Evolutionary conservation across 1,284 basidiomycete genomes (phyloP).

Genomic region (Prillingera fragicola): DNA sequence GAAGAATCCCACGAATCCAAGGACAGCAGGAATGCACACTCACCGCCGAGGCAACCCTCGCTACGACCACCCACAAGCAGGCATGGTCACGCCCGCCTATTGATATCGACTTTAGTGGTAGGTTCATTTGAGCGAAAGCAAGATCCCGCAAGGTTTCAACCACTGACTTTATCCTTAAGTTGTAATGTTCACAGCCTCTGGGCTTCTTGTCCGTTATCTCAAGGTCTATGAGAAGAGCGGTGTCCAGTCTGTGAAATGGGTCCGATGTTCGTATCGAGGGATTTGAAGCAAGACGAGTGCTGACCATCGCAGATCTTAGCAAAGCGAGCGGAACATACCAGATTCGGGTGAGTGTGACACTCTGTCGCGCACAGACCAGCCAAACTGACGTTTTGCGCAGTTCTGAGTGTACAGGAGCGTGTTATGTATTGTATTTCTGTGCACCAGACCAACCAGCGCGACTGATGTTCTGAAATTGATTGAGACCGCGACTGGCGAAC

Average conservation of each 20-base stretch:
- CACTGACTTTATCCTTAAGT: constrained; percentile 56
- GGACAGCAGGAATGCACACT: constrained; percentile 87
- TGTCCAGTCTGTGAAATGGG: constrained; percentile 90
- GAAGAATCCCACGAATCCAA: constrained; percentile 82
- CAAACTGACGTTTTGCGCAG: too few species aligned
- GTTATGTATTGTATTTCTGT: too few species aligned
- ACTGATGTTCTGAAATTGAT: too few species aligned
- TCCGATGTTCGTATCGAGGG: too few species aligned
- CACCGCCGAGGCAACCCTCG: constrained; percentile 73
- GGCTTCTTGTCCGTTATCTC: constrained; percentile 89
- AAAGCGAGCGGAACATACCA: constrained; percentile 83
- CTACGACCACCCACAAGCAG: constrained; percentile 81
- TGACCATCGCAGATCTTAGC: too few species aligned
- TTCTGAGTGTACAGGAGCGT: too few species aligned
- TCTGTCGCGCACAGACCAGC: too few species aligned
- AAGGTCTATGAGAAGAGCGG: constrained; percentile 97
- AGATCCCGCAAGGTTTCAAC: neutral
- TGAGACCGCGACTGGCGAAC: too few species aligned
- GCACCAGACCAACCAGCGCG: too few species aligned
- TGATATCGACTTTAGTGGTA: constrained; percentile 77
- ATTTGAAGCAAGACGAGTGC: too few species aligned
- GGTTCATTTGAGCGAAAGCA: constrained; percentile 11
- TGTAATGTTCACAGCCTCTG: constrained; percentile 96
- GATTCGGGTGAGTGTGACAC: too few species aligned
- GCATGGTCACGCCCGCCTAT: constrained; percentile 97